Conservation (phyloP, 768 basidiomycete species). For the Omphalotus guepiniiformis region DNA sequence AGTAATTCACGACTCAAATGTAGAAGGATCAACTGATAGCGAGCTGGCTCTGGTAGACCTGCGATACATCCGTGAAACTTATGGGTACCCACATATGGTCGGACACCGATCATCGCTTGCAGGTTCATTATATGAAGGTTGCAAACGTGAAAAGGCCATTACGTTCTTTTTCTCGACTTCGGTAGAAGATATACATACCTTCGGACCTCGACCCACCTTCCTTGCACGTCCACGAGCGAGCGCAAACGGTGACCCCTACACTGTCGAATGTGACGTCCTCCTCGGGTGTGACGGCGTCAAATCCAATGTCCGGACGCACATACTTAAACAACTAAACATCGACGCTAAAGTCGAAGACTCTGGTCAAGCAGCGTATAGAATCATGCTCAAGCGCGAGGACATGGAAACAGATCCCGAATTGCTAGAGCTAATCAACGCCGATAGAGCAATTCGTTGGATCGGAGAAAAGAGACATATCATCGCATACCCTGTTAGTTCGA, state of each 20-base stretch:
- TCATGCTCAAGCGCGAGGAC: constrained; percentile 26
- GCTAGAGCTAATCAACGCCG: constrained; percentile 25
- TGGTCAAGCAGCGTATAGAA: constrained; percentile 36
- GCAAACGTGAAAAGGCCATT: constrained; percentile 21
- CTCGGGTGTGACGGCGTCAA: constrained; percentile 37
- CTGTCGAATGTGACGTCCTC: constrained; percentile 29
- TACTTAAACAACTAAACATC: constrained; percentile 27
- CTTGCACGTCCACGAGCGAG: constrained; percentile 7
- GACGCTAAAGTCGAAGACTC: constrained; percentile 27
- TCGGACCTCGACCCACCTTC: constrained; percentile 16
- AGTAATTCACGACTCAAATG: background rate
- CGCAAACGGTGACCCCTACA: constrained; percentile 16
- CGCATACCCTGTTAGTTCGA: constrained; percentile 33
- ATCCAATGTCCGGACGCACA: constrained; percentile 23
- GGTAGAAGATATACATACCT: constrained; percentile 25
- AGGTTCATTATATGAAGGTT: constrained; percentile 24
- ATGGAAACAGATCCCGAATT: constrained; percentile 30
- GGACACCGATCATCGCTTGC: constrained; percentile 31
- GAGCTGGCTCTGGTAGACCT: constrained; percentile 26
- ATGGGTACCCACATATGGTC: constrained; percentile 28
- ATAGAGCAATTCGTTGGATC: constrained; percentile 32
- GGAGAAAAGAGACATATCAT: constrained; percentile 31
- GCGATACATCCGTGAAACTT: constrained; percentile 22
- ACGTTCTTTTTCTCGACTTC: constrained; percentile 21
- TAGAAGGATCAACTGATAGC: constrained; percentile 24